phyloP scores from a whole-genome alignment of 1,284 basidiomycete species.

The Exobasidium cylindrosporum region DNA sequence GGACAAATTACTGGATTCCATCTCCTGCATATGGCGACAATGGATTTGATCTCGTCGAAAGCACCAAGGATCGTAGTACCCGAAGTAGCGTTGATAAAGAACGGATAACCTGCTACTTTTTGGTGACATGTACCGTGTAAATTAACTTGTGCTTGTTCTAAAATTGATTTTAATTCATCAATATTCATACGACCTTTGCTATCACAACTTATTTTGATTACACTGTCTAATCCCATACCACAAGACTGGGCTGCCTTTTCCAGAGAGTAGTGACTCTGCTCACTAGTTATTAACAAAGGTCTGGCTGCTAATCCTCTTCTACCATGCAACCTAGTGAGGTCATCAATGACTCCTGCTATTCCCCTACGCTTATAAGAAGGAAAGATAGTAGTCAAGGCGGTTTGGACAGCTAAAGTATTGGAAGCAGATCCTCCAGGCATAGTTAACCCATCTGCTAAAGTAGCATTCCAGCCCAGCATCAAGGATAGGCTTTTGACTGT shows the following conservation, averaged over 20 bases:
- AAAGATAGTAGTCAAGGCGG: conserved; percentile 54
- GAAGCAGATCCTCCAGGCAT: conserved; percentile 57
- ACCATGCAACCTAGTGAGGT: conserved; percentile 22
- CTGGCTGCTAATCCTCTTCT: conserved; percentile 22
- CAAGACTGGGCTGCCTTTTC: conserved; percentile 57
- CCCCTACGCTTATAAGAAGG: conserved; percentile 52
- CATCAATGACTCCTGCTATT: conserved; percentile 36
- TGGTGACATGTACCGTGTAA: not conserved
- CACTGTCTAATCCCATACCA: conserved; percentile 55
- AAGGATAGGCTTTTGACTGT: conserved; percentile 37
- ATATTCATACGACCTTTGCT: conserved; percentile 38
- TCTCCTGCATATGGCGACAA: conserved; percentile 50
- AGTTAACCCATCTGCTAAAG: conserved; percentile 39
- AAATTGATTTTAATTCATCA: conserved; percentile 29
- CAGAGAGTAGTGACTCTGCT: conserved; percentile 56
- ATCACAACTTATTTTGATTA: conserved; percentile 53
- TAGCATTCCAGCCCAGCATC: conserved; percentile 29
- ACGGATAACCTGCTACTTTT: conserved; percentile 47
- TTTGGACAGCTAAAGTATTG: conserved; percentile 56
- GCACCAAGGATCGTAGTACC: conserved; percentile 57
- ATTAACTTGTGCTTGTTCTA: conserved; percentile 15
- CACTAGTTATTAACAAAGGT: conserved; percentile 55
- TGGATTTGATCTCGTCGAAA: conserved; percentile 53
- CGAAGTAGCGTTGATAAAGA: conserved; percentile 57
- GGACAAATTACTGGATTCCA: no score